Evolutionary conservation across 495 filamentous ascomycete species (phyloP), one percentile per base, ranked within the genome.

Genomic region (Penicillium subrubescens): DNA sequence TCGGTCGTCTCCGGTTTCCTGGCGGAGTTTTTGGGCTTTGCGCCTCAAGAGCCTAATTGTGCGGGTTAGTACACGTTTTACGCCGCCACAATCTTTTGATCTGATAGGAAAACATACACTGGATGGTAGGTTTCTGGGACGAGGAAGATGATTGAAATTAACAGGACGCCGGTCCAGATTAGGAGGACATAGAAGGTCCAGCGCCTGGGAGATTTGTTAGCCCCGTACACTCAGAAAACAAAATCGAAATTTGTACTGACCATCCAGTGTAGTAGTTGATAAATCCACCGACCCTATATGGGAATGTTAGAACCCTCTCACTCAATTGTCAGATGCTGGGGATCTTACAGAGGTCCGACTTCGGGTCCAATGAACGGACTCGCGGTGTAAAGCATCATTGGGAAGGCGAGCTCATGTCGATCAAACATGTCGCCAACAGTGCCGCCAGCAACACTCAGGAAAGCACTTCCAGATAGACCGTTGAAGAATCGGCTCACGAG

Each of bases 81-180:
- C 29, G 8, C 15, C 31, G 31, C 57, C 25, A 19, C 29, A 39
- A 39, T 56, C 11, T 25, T 21, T 56, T 37, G 14, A 63, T 23
- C 6, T 39, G 53, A 21, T 44, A 31, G 44, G 37, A 7, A 50
- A 53, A 72, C 79, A 59, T 75, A 81, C 80, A 89, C 87, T 27
- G 88, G 88, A 59, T 91, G 91, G 70, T 97, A 99, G 0, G 95
- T 98, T 78, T 97, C 94, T 2, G 95, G 94, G 2, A 97, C 92
- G 25, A 94, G 82, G 23, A 92, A 69, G 51, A 87, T 68, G 21
- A 99, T 86, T 61, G 83, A 77, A 7, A 79, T 74, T 10, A 94
- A 79, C 64, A 90, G 72, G 27, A 83, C 70, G 10, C 79, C 84
- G 3, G 90, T 83, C 93, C 93, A 97, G 17, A 97, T 97, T 8